phyloP scores from a whole-genome alignment of 2,329 filamentous ascomycete genomes.

The Orbilia quercus region DNA sequence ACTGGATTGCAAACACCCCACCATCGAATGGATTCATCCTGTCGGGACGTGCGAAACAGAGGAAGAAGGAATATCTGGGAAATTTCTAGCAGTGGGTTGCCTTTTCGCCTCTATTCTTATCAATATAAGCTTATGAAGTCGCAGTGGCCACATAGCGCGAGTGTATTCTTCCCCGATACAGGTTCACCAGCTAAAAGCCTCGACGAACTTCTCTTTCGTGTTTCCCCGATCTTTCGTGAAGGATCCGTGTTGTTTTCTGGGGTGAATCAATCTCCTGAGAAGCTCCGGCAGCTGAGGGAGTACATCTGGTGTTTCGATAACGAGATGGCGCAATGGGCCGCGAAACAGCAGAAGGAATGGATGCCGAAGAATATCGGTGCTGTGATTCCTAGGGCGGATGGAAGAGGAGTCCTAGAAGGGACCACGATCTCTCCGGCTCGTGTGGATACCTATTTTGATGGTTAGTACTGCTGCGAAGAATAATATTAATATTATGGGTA shows the following conservation, averaged over 20 bases:
- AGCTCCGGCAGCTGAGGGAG: slow-evolving; percentile 16
- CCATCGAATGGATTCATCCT: not conserved
- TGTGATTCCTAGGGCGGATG: not conserved
- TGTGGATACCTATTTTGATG: slow-evolving; percentile 17
- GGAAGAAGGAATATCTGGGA: not conserved
- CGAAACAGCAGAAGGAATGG: slow-evolving; percentile 13
- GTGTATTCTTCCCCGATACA: not conserved
- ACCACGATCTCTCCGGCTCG: slow-evolving; percentile 7
- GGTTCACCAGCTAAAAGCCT: not conserved
- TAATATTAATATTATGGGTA: not conserved
- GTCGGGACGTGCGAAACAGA: not conserved
- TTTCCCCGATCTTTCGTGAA: slow-evolving; percentile 25
- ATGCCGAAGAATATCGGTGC: slow-evolving; percentile 8
- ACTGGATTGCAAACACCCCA: slow-evolving; percentile 4
- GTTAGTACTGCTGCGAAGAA: not conserved
- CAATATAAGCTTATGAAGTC: too few relatives aligned
- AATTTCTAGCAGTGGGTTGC: slow-evolving; percentile 10
- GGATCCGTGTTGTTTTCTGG: slow-evolving; percentile 1
- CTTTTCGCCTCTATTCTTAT: too few relatives aligned
- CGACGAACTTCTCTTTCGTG: slow-evolving; percentile 14
- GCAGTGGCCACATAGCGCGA: slow-evolving; percentile 2
- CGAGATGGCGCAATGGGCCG: slow-evolving; percentile 8
- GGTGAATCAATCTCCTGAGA: not conserved
- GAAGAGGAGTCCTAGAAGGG: slow-evolving; percentile 13
- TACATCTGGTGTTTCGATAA: slow-evolving; percentile 13